Evolutionary conservation across 129 eudicot genomes (phyloP).

Genomic region (Lactuca saligna): DNA sequence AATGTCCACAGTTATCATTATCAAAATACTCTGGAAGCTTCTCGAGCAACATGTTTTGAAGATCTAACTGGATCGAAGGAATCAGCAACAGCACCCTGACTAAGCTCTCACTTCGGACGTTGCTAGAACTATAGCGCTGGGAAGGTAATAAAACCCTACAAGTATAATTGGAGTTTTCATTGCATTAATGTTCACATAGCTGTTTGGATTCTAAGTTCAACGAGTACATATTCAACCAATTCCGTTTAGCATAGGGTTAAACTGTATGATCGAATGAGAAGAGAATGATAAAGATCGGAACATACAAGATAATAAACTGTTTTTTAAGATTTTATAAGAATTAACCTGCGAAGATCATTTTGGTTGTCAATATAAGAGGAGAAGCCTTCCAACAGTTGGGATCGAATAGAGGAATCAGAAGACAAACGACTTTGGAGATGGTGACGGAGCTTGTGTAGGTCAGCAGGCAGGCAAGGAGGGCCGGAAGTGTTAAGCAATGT

Average conservation of each 20-base stretch:
- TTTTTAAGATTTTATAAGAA: background rate
- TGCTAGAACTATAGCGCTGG: conserved; percentile 35
- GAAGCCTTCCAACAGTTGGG: conserved; percentile 51
- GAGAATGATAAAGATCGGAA: background rate
- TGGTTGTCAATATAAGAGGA: conserved; percentile 45
- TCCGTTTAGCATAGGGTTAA: background rate
- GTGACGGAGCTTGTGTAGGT: conserved; percentile 49
- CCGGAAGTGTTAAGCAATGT: conserved; percentile 57
- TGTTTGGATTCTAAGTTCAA: background rate
- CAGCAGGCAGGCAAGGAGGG: conserved; percentile 71
- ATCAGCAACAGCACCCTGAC: conserved; percentile 62
- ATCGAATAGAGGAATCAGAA: conserved; percentile 35
- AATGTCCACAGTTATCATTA: conserved; percentile 33
- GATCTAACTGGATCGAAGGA: conserved; percentile 55
- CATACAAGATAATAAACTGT: background rate
- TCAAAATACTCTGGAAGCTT: conserved; percentile 80
- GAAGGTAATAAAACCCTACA: conserved; percentile 70
- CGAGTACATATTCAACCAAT: conserved; percentile 1
- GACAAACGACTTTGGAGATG: conserved; percentile 46
- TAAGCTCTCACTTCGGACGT: conserved; percentile 56
- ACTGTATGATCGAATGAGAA: background rate
- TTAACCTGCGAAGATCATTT: conserved; percentile 54
- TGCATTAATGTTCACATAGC: background rate
- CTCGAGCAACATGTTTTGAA: conserved; percentile 67
- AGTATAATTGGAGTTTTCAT: background rate